A percentile compares a stretch with the other conserved stretches of the same genome.
These are phyloP conservation scores for Yarrowia alimentaria DNA, from an alignment of 805 yeast genomes.

Conservation along the genomic window DNA sequence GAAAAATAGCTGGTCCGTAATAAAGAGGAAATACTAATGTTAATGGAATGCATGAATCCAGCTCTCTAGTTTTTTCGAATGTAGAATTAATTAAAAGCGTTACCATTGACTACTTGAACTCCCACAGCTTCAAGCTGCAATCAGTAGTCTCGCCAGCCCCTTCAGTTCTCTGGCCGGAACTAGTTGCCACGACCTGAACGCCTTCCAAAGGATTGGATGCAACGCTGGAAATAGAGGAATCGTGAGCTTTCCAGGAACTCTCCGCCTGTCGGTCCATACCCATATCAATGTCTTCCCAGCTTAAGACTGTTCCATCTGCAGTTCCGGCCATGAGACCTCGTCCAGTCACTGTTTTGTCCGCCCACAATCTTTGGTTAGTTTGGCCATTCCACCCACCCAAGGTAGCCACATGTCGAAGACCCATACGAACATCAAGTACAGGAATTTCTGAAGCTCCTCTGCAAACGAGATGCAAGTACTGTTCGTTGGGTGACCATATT, in stretches of 20 bases:
- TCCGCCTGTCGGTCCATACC: slow-evolving; percentile 16
- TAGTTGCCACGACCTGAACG: slow-evolving; percentile 29
- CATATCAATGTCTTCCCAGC: slow-evolving; percentile 27
- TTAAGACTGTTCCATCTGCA: slow-evolving; percentile 13
- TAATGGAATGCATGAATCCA: too few relatives aligned
- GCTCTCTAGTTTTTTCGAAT: too few relatives aligned
- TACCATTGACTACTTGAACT: too few relatives aligned
- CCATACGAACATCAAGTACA: slow-evolving; percentile 34
- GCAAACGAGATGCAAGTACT: slow-evolving; percentile 30
- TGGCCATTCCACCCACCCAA: slow-evolving; percentile 30
- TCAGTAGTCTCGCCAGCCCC: slow-evolving; percentile 21
- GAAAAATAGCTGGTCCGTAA: too few relatives aligned
- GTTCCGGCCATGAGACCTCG: slow-evolving; percentile 29
- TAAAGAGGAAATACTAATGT: too few relatives aligned
- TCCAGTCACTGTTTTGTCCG: slow-evolving; percentile 26
- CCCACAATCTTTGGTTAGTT: slow-evolving; percentile 33
- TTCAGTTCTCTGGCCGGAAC: slow-evolving; percentile 29
- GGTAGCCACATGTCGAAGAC: slow-evolving; percentile 29
- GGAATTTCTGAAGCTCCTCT: slow-evolving; percentile 30
- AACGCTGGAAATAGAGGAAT: slow-evolving; percentile 29
- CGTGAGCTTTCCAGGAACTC: slow-evolving; percentile 29
- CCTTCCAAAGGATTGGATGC: slow-evolving; percentile 30
- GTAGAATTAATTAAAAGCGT: too few relatives aligned
- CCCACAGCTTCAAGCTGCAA: slow-evolving; percentile 30
- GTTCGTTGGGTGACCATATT: slow-evolving; percentile 31